Conservation (phyloP, 2,329 filamentous ascomycete species). For the Aspergillus fischeri region DNA sequence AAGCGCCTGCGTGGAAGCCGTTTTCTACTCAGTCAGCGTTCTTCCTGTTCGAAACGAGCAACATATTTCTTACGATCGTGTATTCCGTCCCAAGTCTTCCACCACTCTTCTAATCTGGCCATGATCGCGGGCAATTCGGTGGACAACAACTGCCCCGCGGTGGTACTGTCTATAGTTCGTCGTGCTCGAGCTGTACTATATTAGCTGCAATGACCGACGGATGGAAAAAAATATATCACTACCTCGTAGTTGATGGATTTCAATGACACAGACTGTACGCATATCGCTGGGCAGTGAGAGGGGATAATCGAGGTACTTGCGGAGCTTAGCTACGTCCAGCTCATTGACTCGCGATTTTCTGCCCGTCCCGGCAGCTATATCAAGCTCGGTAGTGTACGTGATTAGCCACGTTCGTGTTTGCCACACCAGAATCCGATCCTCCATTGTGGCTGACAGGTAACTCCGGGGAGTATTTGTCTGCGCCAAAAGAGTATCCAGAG, state of each 20-base stretch:
- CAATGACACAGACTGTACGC: constrained; percentile 33
- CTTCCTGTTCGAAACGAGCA: not conserved
- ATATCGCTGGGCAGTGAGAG: constrained; percentile 32
- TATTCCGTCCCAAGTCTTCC: constrained; percentile 33
- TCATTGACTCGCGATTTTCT: constrained; percentile 33
- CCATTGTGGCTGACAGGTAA: constrained; percentile 31
- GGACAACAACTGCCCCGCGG: constrained; percentile 22
- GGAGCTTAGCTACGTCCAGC: constrained; percentile 30
- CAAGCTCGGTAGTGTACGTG: constrained; percentile 31
- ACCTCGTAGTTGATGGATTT: constrained; percentile 34
- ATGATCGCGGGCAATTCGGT: constrained; percentile 30
- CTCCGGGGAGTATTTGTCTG: constrained; percentile 30
- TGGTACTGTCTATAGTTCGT: constrained; percentile 25
- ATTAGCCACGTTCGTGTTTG: constrained; percentile 34
- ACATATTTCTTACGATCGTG: constrained; percentile 24
- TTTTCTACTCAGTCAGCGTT: constrained; percentile 22
- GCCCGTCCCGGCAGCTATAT: constrained; percentile 33
- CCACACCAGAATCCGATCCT: constrained; percentile 33
- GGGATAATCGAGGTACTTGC: constrained; percentile 32
- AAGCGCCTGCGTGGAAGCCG: constrained; percentile 33
- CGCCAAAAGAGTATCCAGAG: constrained; percentile 27
- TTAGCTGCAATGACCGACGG: not conserved
- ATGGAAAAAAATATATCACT: not conserved
- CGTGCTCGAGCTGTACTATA: constrained; percentile 22
- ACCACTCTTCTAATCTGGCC: constrained; percentile 29